Percentiles rank a stretch among this genome's conserved stretches.
These are phyloP conservation scores for Pseudoneurospora amorphoporcata DNA, from an alignment of 495 filamentous ascomycete species.

Conservation along the genomic window DNA sequence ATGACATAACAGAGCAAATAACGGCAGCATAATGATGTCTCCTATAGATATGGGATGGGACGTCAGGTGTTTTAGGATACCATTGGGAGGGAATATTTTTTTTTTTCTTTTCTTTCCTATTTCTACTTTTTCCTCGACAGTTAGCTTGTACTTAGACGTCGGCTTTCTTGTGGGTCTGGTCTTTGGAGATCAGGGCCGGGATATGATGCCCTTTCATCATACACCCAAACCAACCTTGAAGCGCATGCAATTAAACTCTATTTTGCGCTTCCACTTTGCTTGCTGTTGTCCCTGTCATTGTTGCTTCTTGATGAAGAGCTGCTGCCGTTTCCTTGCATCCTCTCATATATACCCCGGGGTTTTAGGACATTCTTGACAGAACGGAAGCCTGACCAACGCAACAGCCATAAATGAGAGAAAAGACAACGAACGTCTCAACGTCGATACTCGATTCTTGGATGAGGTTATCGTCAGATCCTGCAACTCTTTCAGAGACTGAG, in stretches of 20 bases:
- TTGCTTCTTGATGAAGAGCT: not conserved
- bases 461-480: not conserved
- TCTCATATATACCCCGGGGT: not conserved
- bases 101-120: not conserved
- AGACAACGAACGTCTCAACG: not conserved
- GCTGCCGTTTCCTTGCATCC: not conserved
- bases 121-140: not conserved
- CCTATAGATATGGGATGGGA: not conserved
- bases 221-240: not conserved
- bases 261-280: not conserved
- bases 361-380: not conserved
- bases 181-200: not conserved
- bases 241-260: not conserved
- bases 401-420: not conserved
- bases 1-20: not conserved
- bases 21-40: not conserved
- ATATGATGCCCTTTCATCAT: not conserved
- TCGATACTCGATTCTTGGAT: not conserved
- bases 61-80: not conserved
- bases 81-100: not conserved
- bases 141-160: not conserved
- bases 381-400: not conserved
- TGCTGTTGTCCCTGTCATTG: not conserved
- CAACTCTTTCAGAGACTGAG: not conserved
- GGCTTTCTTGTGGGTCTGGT: not conserved